A percentile compares a stretch with the other conserved stretches of the same genome.
Evolutionary conservation across 2,329 filamentous ascomycete genomes (phyloP).

Genomic region (Phoma sp.): DNA sequence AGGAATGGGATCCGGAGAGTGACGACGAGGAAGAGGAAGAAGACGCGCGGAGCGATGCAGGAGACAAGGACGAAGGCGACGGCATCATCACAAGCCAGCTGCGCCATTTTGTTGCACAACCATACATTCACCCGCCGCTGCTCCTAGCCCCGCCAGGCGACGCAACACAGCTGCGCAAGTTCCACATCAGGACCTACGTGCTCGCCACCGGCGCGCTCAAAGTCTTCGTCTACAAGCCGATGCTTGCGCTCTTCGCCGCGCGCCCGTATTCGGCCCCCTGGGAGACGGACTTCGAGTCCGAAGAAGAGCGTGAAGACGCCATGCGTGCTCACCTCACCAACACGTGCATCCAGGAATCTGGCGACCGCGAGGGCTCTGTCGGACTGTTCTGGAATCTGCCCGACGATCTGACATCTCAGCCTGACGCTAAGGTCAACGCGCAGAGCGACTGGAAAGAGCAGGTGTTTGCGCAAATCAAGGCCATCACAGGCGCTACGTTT

Average conservation of each 20-base stretch:
- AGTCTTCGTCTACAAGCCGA: constrained; percentile 85
- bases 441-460: constrained; percentile 57
- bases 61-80: constrained; percentile 47
- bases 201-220: constrained; percentile 77
- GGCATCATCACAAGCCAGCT: constrained; percentile 86
- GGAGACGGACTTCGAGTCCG: constrained; percentile 28
- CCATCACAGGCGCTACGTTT: constrained; percentile 77
- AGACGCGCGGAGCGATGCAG: constrained; percentile 42
- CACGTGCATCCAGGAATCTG: constrained; percentile 79
- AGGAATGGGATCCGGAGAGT: constrained; percentile 82
- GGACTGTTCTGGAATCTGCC: constrained; percentile 75
- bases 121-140: constrained; percentile 89
- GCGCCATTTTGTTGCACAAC: constrained; percentile 93
- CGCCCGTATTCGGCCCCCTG: constrained; percentile 73
- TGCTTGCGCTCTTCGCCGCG: constrained; percentile 92
- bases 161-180: constrained; percentile 68
- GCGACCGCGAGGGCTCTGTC: constrained; percentile 68
- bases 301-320: constrained; percentile 39
- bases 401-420: constrained; percentile 30
- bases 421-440: not conserved
- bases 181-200: constrained; percentile 93
- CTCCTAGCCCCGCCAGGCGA: constrained; percentile 60
- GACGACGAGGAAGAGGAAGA: constrained; percentile 62
- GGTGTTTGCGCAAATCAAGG: constrained; percentile 77
- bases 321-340: constrained; percentile 88